These are phyloP conservation scores for Aegilops tauschii DNA, from an alignment of 176 grass and related monocot genomes.

Conservation along the genomic window DNA sequence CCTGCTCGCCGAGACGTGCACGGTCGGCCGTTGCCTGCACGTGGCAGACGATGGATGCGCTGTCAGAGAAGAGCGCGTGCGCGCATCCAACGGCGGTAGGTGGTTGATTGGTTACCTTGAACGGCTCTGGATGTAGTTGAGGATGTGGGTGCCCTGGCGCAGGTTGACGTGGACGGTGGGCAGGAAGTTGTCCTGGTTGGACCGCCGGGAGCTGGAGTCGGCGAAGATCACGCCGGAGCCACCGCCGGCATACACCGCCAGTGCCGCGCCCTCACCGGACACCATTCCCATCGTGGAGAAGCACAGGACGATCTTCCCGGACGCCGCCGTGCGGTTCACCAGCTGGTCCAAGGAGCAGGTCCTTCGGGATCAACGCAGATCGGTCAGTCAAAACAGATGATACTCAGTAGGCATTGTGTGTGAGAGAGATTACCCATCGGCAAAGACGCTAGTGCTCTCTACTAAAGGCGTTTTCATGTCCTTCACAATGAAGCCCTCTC, in stretches of 20 bases:
- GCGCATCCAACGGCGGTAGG: no score
- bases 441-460: constrained; percentile 63
- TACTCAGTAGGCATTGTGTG: not conserved
- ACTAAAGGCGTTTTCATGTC: constrained; percentile 57
- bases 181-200: constrained; percentile 60
- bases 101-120: not conserved
- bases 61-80: not conserved
- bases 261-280: constrained; percentile 48
- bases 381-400: not conserved
- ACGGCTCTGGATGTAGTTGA: constrained; percentile 60
- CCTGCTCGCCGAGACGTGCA: constrained; percentile 42
- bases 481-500: constrained; percentile 60
- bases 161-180: constrained; percentile 76
- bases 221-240: constrained; percentile 80
- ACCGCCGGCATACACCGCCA: constrained; percentile 48
- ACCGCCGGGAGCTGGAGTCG: constrained; percentile 40
- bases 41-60: not conserved
- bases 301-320: constrained; percentile 67
- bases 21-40: constrained; percentile 30
- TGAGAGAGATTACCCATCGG: constrained; percentile 39
- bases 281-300: constrained; percentile 51
- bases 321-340: constrained; percentile 34
- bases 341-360: constrained; percentile 50
- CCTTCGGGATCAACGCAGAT: constrained; percentile 28
- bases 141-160: constrained; percentile 66